phyloP scores from a whole-genome alignment of 306 rosid species.

The Trifolium subterraneum region DNA sequence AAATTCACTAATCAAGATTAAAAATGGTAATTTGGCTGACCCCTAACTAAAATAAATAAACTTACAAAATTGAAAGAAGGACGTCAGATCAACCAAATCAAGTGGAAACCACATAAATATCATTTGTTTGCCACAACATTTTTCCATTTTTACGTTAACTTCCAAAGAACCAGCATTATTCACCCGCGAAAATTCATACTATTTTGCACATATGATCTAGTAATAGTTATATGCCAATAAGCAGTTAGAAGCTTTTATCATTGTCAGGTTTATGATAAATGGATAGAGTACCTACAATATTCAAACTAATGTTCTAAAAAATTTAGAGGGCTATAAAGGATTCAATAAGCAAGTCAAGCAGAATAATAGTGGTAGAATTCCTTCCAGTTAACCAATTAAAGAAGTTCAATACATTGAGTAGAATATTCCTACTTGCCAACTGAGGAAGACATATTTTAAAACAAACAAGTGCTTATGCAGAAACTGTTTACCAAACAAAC shows the following conservation, averaged over 20 bases:
- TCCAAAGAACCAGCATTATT: slow-evolving; percentile 11
- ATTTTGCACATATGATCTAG: not conserved
- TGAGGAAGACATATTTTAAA: not conserved
- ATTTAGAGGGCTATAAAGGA: too few relatives aligned
- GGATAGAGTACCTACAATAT: not conserved
- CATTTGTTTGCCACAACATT: not conserved
- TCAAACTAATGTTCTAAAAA: not conserved
- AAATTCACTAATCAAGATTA: slow-evolving; percentile 21
- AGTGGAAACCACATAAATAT: not conserved
- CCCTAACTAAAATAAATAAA: not conserved
- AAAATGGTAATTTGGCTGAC: slow-evolving; percentile 23
- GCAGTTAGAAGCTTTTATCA: slow-evolving; percentile 3
- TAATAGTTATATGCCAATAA: not conserved
- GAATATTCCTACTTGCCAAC: too few relatives aligned
- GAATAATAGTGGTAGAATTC: too few relatives aligned
- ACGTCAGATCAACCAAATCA: slow-evolving; percentile 29
- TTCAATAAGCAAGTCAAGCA: not conserved
- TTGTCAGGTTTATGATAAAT: not conserved
- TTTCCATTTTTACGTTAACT: not conserved
- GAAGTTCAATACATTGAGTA: too few relatives aligned
- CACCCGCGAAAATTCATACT: not conserved
- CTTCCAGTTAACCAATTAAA: too few relatives aligned
- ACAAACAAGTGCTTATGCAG: too few relatives aligned
- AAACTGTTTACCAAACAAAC: too few relatives aligned
- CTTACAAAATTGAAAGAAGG: slow-evolving; percentile 2